Base-by-base conservation (phyloP, 805 yeast species). In the Pichia membranifaciens region DNA sequence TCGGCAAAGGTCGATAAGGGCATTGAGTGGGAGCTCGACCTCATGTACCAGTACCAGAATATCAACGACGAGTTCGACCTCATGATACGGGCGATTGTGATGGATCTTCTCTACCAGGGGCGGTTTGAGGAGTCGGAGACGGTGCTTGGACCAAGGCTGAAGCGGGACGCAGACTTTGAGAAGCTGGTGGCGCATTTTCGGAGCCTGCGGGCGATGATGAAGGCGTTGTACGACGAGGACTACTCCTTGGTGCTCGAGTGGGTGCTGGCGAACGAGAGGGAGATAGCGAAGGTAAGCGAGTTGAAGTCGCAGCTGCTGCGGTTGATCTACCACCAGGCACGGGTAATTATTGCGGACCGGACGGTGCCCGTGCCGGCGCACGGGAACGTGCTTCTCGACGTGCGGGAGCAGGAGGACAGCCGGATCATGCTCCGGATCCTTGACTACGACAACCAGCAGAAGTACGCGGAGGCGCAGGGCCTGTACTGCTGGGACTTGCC, bases 71-170 rank as follows among this genome's bases (percentile, higher is more conserved):
- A 48, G 16, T 9, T 23, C 13, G 20, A 43, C 18, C 35, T 40
- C 17, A 29, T 51, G 8, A 60, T 58, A 23, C 50, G 65, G 22
- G 58, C 69, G 3, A 56, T 66, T 12, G 53, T 60, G 6, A 57
- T 64, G 59, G 68, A 66, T 50, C 48, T 66, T 18, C 38, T 66
- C 23, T 47, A 68, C 37, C 57, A 58, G 16, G 69, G 68, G 0
- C 54, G 61, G 16, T 62, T 65, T 47, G 62, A 56, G 2, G 52
- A 57, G 16, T 31, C 51, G 1, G 10, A 10, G 10, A 25, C 29
- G 29, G n/a, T n/a, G n/a, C n/a, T n/a, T n/a, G 29, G 9, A n/a
- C 15, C 23, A 5, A 22, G 20, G 13, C 23, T 22, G 13, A 23
- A 20, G 6, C 16, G 20, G n/a, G 41, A 29, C 3, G 18, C 21